Percentiles rank a stretch among this genome's conserved stretches.
These are phyloP conservation scores for Setomelanomma holmii DNA, from an alignment of 2,329 filamentous ascomycete species.

Conservation along the genomic window DNA sequence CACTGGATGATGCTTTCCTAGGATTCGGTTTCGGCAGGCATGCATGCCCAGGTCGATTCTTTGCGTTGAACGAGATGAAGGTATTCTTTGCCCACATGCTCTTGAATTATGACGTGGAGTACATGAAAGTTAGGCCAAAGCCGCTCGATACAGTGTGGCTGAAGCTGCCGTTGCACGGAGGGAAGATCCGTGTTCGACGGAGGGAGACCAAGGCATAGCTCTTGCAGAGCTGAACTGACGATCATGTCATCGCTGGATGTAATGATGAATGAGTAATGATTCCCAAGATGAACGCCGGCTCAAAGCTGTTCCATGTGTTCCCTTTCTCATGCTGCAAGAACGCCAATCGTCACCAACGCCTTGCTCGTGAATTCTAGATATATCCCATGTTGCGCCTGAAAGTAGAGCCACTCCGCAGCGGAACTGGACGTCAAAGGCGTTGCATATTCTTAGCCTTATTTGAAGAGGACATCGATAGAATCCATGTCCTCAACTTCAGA, in stretches of 20 bases:
- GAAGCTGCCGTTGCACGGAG: slow-evolving; percentile 10
- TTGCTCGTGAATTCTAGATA: neutral
- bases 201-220: neutral
- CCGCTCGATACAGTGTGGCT: slow-evolving; percentile 20
- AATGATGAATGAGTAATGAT: slow-evolving; percentile 9
- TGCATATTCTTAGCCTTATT: no score
- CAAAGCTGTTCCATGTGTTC: neutral
- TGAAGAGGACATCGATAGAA: slow-evolving; percentile 45
- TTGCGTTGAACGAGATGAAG: slow-evolving; percentile 26
- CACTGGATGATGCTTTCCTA: slow-evolving; percentile 22
- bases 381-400: neutral
- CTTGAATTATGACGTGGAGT: slow-evolving; percentile 21
- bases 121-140: slow-evolving; percentile 15
- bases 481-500: slow-evolving; percentile 48
- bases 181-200: slow-evolving; percentile 5
- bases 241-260: neutral
- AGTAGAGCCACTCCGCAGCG: no score
- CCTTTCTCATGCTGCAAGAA: neutral
- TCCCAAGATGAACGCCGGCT: neutral
- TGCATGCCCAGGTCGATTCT: slow-evolving; percentile 22
- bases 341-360: neutral
- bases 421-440: no score
- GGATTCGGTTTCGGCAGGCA: slow-evolving; percentile 22
- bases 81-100: slow-evolving; percentile 24
- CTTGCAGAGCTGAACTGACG: no score